Base-by-base conservation (phyloP, 2,329 filamentous ascomycete genomes). In the Claviceps monticola region DNA sequence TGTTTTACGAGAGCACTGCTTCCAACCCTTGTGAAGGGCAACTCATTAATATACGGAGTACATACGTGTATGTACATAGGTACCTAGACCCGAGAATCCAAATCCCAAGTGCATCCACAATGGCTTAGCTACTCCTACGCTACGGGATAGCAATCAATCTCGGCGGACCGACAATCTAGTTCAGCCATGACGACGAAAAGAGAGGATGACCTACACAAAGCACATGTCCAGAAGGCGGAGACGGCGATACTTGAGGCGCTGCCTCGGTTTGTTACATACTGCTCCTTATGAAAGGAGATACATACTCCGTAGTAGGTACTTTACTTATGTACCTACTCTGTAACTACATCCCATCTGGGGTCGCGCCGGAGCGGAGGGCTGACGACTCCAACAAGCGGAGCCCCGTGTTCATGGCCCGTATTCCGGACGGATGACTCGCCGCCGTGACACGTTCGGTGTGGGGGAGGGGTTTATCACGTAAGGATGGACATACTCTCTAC, bases 341-440 rank as follows among this genome's bases (percentile, higher is more conserved):
- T 34, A n/a, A n/a, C n/a, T n/a, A 34, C 9, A 26, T 29, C 2
- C 48, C 7, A 41, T 19, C 44, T 26, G 36, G 48, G 53, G 48
- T 37, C 50, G 45, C 39, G 34, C 53, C 53, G 50, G 26, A 29
- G 26, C 26, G 26, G 26, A 29, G 26, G 26, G 8, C 26, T 29
- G 8, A 34, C 29, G 29, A 48, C 46, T 50, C 26, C 50, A n/a
- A 46, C 46, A 43, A 50, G 53, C 53, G 53, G 51, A 51, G 45
- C 48, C 51, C 51, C 45, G 45, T 46, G 13, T 49, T 38, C 16
- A 47, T 38, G 11, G 29, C 11, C 21, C 23, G 44, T 48, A 9
- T 36, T 43, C 34, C 36, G 48, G 26, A 44, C 26, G 47, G 50
- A 41, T 38, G 19, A 26, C 5, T 26, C 34, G 5, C 14, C 39